Conservation (phyloP, 148 eudicot genomes). For the Chenopodium berlandieri region DNA sequence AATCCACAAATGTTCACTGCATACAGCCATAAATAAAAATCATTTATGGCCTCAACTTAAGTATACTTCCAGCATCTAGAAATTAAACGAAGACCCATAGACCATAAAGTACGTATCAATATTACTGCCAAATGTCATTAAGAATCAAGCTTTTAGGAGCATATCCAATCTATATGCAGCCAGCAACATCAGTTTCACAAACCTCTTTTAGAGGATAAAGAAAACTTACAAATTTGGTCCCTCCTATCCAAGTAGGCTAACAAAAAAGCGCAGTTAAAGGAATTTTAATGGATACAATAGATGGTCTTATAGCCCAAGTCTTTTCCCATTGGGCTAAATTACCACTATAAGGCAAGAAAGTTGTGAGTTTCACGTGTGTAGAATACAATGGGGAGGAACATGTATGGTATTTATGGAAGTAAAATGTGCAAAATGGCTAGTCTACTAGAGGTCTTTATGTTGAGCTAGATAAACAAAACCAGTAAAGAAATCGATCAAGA, state of each 20-base stretch:
- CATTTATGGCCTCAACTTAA: background rate
- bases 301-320: background rate
- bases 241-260: no score
- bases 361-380: background rate
- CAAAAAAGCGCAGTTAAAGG: no score
- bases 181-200: background rate
- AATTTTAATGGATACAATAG: background rate
- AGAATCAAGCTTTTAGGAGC: no score
- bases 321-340: background rate
- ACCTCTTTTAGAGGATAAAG: background rate
- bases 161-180: no score
- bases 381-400: background rate
- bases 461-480: background rate
- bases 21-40: no score
- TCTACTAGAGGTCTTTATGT: background rate
- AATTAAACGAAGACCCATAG: no score
- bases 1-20: background rate
- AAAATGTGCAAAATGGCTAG: background rate
- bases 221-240: background rate
- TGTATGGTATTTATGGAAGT: no score
- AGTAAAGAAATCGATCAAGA: background rate
- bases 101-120: no score
- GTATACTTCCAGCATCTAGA: no score
- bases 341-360: background rate
- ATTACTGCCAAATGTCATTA: no score